Conservation (phyloP, 352 stramenopile genomes). For the Elongisporangium undulatum region DNA sequence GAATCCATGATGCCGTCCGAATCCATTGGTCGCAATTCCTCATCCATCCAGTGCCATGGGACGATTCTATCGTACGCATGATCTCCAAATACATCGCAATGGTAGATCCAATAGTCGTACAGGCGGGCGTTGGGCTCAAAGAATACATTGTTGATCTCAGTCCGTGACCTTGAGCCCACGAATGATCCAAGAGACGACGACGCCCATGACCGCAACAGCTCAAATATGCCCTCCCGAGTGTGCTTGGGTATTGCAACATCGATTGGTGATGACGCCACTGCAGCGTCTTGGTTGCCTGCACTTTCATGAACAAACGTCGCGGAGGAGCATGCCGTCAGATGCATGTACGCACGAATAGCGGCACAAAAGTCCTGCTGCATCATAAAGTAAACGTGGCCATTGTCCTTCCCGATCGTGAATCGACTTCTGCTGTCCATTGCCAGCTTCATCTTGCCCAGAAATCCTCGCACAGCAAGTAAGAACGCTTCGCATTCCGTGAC, state of each 20-base stretch:
- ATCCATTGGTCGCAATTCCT: conserved; percentile 11
- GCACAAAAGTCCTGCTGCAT: conserved; percentile 63
- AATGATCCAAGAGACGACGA: conserved; percentile 28
- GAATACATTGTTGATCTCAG: conserved; percentile 25
- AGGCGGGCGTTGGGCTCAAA: conserved; percentile 16
- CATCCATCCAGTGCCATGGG: conserved; percentile 53
- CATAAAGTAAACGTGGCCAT: conserved; percentile 40
- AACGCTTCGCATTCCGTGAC: conserved; percentile 5
- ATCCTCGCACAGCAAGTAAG: conserved; percentile 9
- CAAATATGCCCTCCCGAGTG: conserved; percentile 12
- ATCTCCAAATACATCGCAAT: conserved; percentile 39
- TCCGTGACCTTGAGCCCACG: conserved; percentile 14
- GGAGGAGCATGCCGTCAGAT: conserved; percentile 2
- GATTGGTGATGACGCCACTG: conserved; percentile 5
- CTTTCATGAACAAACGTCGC: neutral
- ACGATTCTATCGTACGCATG: conserved; percentile 15
- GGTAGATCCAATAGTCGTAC: conserved; percentile 31
- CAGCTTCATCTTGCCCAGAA: conserved; percentile 22
- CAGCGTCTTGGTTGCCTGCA: neutral
- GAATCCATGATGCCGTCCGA: conserved; percentile 22
- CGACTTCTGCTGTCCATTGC: conserved; percentile 13
- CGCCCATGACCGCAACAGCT: conserved; percentile 39
- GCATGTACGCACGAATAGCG: conserved; percentile 17
- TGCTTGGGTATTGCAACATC: conserved; percentile 7
- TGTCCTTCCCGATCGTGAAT: conserved; percentile 6